Conservation (phyloP, 441 rosid genomes). For the Mallotus japonicus region DNA sequence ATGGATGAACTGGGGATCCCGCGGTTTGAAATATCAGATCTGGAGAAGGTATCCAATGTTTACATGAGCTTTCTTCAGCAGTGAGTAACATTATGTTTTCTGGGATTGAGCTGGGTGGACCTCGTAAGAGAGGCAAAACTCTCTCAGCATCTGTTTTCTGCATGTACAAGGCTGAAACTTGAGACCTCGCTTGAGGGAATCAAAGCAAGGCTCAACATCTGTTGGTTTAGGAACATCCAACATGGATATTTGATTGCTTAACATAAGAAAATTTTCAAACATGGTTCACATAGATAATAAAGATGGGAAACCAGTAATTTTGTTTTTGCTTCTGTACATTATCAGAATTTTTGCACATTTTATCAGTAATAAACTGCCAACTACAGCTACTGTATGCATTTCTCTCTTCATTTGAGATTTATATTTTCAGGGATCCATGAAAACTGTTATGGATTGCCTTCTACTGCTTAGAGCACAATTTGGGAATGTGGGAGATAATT, state of each 20-base stretch:
- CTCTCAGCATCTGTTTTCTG: too few species aligned
- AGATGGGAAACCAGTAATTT: neutral
- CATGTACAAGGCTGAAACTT: too few species aligned
- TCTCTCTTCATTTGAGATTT: constrained; percentile 17
- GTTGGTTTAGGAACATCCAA: too few species aligned
- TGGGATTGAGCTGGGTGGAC: too few species aligned
- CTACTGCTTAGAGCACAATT: constrained; percentile 36
- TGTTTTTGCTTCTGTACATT: neutral
- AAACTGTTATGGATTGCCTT: constrained; percentile 49
- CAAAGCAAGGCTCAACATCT: too few species aligned
- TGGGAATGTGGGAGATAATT: constrained; percentile 28
- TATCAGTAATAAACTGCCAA: neutral
- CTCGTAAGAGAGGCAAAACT: too few species aligned
- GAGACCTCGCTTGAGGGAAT: too few species aligned
- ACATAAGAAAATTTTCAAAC: neutral
- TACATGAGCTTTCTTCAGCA: neutral
- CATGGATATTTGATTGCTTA: neutral
- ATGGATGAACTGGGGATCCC: constrained; percentile 48
- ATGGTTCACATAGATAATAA: neutral
- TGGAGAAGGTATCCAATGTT: constrained; percentile 51
- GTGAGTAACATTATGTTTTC: neutral
- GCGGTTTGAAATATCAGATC: constrained; percentile 45
- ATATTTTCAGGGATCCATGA: constrained; percentile 51
- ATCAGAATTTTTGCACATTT: neutral
- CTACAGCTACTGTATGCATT: neutral